These are phyloP conservation scores for Ascochyta koolunga DNA, from an alignment of 2,329 filamentous ascomycete genomes.

Conservation along the genomic window DNA sequence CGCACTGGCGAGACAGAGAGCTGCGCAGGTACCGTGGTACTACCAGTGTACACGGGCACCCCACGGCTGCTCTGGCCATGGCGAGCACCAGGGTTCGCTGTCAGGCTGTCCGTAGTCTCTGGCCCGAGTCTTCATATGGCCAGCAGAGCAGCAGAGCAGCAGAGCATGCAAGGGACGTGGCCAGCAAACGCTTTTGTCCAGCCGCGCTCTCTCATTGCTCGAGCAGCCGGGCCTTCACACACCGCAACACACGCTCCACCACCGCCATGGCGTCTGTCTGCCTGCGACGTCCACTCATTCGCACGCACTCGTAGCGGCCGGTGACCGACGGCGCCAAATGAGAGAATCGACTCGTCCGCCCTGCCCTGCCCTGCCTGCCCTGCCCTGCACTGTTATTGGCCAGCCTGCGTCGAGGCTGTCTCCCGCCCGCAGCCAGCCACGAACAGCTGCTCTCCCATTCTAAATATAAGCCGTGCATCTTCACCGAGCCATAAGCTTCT, in stretches of 20 bases:
- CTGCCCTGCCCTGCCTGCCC: too few relatives aligned
- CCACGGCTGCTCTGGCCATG: too few relatives aligned
- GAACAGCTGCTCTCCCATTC: conserved; percentile 24
- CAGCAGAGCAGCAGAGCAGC: too few relatives aligned
- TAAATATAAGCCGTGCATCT: conserved; percentile 26
- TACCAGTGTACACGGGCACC: too few relatives aligned
- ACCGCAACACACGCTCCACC: conserved; percentile 33
- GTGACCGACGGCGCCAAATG: conserved; percentile 31
- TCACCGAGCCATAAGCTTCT: conserved; percentile 12
- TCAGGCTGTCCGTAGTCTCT: neutral
- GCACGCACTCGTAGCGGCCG: conserved; percentile 29
- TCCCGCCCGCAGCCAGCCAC: conserved; percentile 26
- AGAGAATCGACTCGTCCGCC: neutral
- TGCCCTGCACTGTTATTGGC: too few relatives aligned
- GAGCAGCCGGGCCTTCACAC: conserved; percentile 23
- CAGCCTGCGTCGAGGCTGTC: conserved; percentile 13
- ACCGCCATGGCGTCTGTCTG: conserved; percentile 34
- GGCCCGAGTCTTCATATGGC: too few relatives aligned
- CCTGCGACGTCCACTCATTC: conserved; percentile 28
- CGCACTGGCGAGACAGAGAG: too few relatives aligned
- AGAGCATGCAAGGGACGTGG: conserved; percentile 20
- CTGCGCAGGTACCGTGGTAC: too few relatives aligned
- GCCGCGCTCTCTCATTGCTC: conserved; percentile 35
- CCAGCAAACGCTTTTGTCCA: conserved; percentile 14
- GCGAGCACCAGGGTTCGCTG: conserved; percentile 8